Base-by-base conservation (phyloP, 148 eudicot genomes). In the Silene conica region DNA sequence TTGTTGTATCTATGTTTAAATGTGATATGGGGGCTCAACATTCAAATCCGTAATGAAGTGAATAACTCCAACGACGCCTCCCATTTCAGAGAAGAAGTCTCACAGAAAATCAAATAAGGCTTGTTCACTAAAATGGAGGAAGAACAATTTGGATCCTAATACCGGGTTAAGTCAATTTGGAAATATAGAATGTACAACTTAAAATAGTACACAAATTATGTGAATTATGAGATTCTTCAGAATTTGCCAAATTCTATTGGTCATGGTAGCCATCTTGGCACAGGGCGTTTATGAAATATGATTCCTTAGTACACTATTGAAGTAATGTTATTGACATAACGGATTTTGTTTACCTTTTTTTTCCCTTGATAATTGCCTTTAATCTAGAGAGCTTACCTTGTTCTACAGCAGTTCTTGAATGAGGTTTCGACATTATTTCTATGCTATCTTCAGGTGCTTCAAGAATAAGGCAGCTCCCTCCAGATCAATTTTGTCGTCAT, bases 401-500 rank as follows among this genome's bases (percentile, higher is more conserved):
- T 28, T 57, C 0, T 46, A 13, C 21, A 68, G 77, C 28, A 54
- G 50, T 31, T 46, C 13, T n/a, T 74, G 78, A 77, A 21, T 52
- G 52, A 81, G 69, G 31, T 75, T 25, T 69, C 59, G 15, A 22
- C 20, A 18, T 71, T 25, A 6, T 23, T 26, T n/a, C 20, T 52
- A 55, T 20, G 16, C 19, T 73, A 31, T 10, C 79, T 81, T 63
- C 83, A 93, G 98, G 98, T 72, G 86, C 94, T 70, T 74, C 87
- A 55, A 84, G 87, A 72, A 82, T 93, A 57, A 73, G 91, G 77
- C 73, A 70, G 60, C 86, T 93, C 41, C 78, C 83, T 73, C 89
- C 96, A 10, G 88, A 88, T 10, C 81, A 86, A 77, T 93, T 93
- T 73, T 93, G 98, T 82, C 83, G 60, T 46, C 98, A 89, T 73